These are phyloP conservation scores for Bacidia gigantensis DNA, from an alignment of 495 filamentous ascomycete genomes.

Conservation along the genomic window DNA sequence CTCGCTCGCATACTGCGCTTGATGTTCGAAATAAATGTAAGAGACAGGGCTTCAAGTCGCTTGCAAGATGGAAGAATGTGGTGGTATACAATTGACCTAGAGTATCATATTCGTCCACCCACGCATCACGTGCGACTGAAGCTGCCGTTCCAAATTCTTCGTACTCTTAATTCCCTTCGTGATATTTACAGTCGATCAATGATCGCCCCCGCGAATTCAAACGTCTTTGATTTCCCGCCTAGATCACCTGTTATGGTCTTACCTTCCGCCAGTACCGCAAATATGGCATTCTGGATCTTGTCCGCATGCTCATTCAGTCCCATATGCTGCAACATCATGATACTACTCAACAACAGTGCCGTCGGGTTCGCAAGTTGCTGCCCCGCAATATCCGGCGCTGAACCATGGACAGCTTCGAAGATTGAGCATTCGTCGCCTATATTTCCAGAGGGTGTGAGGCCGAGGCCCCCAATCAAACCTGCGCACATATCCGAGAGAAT, in stretches of 20 bases:
- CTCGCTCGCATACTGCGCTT: too few species aligned
- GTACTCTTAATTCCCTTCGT: not conserved
- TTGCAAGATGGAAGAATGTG: too few species aligned
- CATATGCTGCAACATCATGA: conserved; percentile 99
- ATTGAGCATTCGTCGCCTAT: conserved; percentile 98
- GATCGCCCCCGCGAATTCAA: conserved; percentile 83
- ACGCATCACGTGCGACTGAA: not conserved
- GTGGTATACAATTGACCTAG: not conserved
- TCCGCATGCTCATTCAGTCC: conserved; percentile 69
- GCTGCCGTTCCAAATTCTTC: not conserved
- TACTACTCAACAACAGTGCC: conserved; percentile 74
- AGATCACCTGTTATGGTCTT: conserved; percentile 90
- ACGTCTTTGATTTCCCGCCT: conserved; percentile 84
- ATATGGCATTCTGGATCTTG: conserved; percentile 86
- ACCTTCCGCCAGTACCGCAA: conserved; percentile 86
- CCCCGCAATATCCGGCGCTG: conserved; percentile 93
- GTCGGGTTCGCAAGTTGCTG: conserved; percentile 93
- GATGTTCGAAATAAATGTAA: too few species aligned
- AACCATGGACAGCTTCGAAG: conserved; percentile 98
- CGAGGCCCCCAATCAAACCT: conserved; percentile 92
- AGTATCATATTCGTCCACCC: not conserved
- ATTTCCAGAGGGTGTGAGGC: conserved; percentile 93
- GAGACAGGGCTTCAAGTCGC: too few species aligned
- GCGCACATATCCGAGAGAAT: conserved; percentile 99
- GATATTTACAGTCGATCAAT: conserved; percentile 75